These are phyloP conservation scores for Daldinia sp. DNA, from an alignment of 2,329 filamentous ascomycete genomes.

Conservation along the genomic window DNA sequence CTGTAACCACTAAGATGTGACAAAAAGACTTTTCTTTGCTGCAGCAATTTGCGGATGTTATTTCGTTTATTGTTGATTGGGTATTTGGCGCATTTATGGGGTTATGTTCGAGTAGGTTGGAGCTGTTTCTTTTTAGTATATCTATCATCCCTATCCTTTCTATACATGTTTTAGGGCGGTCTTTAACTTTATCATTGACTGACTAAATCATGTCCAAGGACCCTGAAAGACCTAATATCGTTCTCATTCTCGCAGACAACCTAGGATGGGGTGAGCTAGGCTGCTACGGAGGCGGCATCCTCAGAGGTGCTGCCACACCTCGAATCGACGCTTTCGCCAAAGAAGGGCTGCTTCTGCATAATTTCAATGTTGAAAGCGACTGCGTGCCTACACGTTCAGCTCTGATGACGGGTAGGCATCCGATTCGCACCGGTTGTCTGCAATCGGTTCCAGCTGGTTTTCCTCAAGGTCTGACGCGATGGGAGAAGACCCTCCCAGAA, in stretches of 20 bases:
- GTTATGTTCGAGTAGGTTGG: neutral
- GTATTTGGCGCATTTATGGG: neutral
- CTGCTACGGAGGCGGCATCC: neutral
- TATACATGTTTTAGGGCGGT: neutral
- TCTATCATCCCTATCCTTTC: too few species aligned
- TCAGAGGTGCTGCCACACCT: neutral
- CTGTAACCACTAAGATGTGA: neutral
- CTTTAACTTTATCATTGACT: neutral
- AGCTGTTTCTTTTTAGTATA: neutral
- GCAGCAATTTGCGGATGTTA: too few species aligned
- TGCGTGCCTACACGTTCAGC: neutral
- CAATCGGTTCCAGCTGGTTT: neutral
- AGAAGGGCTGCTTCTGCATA: neutral
- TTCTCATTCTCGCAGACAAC: neutral
- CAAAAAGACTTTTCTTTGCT: neutral
- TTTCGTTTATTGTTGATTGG: neutral
- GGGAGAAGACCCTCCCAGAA: neutral
- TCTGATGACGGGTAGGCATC: neutral
- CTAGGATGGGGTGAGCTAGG: neutral
- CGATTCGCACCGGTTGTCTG: neutral
- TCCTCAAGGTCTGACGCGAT: neutral
- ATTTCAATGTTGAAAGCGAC: neutral
- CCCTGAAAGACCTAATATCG: neutral
- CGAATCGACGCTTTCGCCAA: neutral
- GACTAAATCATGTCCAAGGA: neutral